Evolutionary conservation across 2,329 filamentous ascomycete genomes (phyloP), one percentile per base, ranked within the genome.

Genomic region (Fusarium chlamydosporum): DNA sequence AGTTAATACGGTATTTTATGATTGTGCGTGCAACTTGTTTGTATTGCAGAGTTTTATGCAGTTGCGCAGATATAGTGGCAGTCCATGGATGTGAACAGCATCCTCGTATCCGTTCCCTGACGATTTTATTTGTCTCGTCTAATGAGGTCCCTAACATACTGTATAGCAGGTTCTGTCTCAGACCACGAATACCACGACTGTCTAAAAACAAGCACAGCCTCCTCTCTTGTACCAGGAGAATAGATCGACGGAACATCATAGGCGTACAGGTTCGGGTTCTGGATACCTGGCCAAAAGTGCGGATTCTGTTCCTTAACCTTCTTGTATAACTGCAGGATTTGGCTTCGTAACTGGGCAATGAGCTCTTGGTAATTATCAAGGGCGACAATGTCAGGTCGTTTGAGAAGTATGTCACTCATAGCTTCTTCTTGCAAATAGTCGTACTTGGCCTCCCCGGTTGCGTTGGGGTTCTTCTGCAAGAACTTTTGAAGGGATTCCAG

Each of bases 161-260:
- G n/a, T 35, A 65, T 60, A 1, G 58, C 58, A 6, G 31, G 10
- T 26, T 64, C 53, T 4, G 53, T 68, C 26, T 65, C 65, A 4
- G 64, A 46, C 48, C 48, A 68, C 5, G 53, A 68, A 2, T 67
- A 64, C 64, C 58, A 64, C 3, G 58, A 60, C 1, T 60, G 20
- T 5, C 52, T 40, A 7, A 68, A 68, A 18, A 60, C 31, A 11
- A 67, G 45, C 3, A 68, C 58, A 11, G 58, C 65, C 40, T 67
- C 64, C 33, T 60, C 35, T n/a, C 18, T 48, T 2, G 64, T 64
- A 10, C 48, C 64, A 0, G 11, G 3, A 7, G 23, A 31, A 54
- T 60, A 60, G 1, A 3, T 0, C 1, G 10, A 26, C 7, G 45
- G 53, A 3, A 54, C 12, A 1, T 38, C 31, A 0, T 68, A 54